Base-by-base conservation (phyloP, 2,329 filamentous ascomycete species). In the Colletotrichum theobromicola region DNA sequence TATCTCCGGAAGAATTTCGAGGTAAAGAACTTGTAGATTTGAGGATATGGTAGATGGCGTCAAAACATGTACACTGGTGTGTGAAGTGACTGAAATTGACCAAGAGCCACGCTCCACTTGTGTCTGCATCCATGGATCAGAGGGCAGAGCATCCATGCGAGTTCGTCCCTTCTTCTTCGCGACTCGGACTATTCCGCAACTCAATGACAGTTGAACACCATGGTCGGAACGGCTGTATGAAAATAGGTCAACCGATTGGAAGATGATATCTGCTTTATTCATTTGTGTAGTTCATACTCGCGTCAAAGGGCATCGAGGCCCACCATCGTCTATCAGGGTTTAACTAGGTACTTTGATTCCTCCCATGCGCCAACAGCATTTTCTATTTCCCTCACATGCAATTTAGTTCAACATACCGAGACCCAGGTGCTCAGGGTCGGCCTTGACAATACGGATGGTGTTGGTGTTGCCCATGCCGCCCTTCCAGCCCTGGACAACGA, bases 391-490 rank as follows among this genome's bases (percentile, higher is more conserved):
- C 46, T 53, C 68, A 32, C 57, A 34, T 46, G 15, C 42, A 35
- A 21, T 9, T 60, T 63, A 34, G 65, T 79, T 79, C 64, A 78
- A 78, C 80, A 88, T 83, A 58, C 89, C 89, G 78, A 91, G 87
- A 72, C 90, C 90, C 63, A 92, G 87, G 83, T 90, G 87, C 79
- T 89, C 86, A 24, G 88, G 86, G 80, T 92, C 89, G 61, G 90
- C 90, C 85, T 89, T 90, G 83, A 92, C 90, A 75, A 92, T 90
- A 75, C 90, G 90, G 79, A 92, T 85, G 57, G 95, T 97, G 90
- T 97, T 97, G 83, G 95, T 97, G 89, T 97, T 94, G 80, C 95
- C 94, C 93, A 96, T 95, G 79, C 95, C 95, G 81, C 95, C 95
- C 88, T 95, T 94, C 94, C 94, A 97, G 87, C 94, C 94, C 87